These are phyloP conservation scores for Clavispora fructus DNA, from an alignment of 805 yeast genomes.

Conservation along the genomic window DNA sequence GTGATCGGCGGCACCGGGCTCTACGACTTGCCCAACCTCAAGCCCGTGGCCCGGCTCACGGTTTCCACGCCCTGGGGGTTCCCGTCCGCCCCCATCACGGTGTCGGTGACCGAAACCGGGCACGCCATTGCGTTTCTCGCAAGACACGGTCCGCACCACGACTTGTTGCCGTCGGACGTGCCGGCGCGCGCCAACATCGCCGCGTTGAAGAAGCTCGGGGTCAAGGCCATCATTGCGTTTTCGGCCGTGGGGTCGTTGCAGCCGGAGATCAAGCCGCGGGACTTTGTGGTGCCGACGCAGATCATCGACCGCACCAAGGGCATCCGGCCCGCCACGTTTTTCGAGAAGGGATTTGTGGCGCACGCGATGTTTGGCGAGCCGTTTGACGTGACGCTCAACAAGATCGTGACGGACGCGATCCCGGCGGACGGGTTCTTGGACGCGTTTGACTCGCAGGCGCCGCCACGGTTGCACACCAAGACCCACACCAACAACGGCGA, in stretches of 20 bases:
- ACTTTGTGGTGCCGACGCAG: conserved; percentile 95
- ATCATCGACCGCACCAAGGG: conserved; percentile 97
- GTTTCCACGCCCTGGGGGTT: conserved; percentile 95
- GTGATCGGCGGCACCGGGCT: conserved; percentile 98
- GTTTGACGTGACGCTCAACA: conserved; percentile 70
- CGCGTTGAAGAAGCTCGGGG: conserved; percentile 84
- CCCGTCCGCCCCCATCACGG: conserved; percentile 91
- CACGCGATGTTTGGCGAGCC: conserved; percentile 98
- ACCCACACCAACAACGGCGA: conserved; percentile 49
- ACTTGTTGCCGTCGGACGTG: conserved; percentile 84
- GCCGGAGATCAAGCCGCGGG: conserved; percentile 85
- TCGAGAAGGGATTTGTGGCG: conserved; percentile 90
- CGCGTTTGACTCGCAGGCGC: conserved; percentile 39
- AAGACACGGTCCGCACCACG: conserved; percentile 90
- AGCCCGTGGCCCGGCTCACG: conserved; percentile 79
- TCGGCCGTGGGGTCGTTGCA: conserved; percentile 95
- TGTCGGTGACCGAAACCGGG: conserved; percentile 71
- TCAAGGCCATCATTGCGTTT: conserved; percentile 83
- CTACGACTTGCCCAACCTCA: conserved; percentile 74
- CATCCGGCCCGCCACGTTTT: conserved; percentile 81
- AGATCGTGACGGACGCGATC: conserved; percentile 51
- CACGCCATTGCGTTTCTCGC: conserved; percentile 91
- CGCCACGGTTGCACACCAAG: conserved; percentile 58
- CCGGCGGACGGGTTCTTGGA: conserved; percentile 46
- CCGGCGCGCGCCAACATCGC: conserved; percentile 95